phyloP scores from a whole-genome alignment of 495 filamentous ascomycete species.

The Aspergillus ostianus region DNA sequence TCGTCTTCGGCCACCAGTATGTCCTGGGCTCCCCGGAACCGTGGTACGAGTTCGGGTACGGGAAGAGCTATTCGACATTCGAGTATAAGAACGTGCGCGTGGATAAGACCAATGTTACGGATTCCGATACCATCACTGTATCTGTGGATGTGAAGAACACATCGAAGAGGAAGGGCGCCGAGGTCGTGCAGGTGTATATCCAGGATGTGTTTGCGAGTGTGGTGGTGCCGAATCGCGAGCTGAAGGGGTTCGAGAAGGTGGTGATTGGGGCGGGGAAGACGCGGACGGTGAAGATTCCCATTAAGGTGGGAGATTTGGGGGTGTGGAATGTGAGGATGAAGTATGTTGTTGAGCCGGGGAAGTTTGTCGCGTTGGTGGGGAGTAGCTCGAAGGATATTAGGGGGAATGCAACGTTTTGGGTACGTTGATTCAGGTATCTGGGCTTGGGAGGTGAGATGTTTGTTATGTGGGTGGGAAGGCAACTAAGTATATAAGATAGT shows the following conservation, averaged over 20 bases:
- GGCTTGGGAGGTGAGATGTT: too few species aligned
- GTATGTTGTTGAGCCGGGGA: conserved; percentile 68
- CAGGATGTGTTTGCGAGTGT: conserved; percentile 59
- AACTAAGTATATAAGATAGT: too few species aligned
- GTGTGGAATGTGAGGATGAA: conserved; percentile 62
- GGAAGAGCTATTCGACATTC: conserved; percentile 65
- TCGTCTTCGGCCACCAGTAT: conserved; percentile 65
- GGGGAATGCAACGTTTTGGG: conserved; percentile 54
- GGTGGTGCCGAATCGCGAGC: conserved; percentile 60
- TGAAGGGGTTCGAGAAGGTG: conserved; percentile 72
- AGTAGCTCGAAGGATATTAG: conserved; percentile 54
- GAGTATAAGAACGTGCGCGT: conserved; percentile 49
- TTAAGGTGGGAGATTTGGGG: conserved; percentile 52
- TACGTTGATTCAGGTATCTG: conserved; percentile 22
- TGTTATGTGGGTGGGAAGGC: too few species aligned
- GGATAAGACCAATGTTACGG: conserved; percentile 42
- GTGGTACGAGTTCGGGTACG: conserved; percentile 67
- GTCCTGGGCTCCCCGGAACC: conserved; percentile 57
- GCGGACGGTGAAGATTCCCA: conserved; percentile 52
- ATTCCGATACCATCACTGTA: conserved; percentile 44
- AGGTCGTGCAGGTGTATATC: conserved; percentile 70
- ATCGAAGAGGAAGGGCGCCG: conserved; percentile 52
- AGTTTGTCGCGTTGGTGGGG: conserved; percentile 59
- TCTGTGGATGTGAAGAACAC: conserved; percentile 57
- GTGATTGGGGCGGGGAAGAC: conserved; percentile 57